These are phyloP conservation scores for Fistulinella staudtii DNA, from an alignment of 1,284 basidiomycete species.

Conservation along the genomic window DNA sequence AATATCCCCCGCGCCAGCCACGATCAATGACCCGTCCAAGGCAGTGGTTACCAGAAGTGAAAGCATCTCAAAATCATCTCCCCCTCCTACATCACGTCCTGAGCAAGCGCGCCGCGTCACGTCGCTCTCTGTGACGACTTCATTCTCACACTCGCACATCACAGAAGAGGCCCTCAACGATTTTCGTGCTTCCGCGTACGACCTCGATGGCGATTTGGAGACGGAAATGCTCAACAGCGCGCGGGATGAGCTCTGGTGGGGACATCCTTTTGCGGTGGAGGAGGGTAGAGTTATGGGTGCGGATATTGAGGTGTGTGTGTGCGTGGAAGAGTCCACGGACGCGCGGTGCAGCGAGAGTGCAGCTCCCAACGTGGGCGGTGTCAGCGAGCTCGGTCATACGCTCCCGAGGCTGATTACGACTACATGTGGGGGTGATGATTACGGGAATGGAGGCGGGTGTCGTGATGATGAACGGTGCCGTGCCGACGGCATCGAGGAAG, in stretches of 20 bases:
- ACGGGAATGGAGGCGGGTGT: slow-evolving; percentile 13
- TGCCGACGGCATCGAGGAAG: neutral
- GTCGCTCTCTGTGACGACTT: slow-evolving; percentile 24
- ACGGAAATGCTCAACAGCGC: slow-evolving; percentile 29
- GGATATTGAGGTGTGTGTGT: too few relatives aligned
- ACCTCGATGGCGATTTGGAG: slow-evolving; percentile 25
- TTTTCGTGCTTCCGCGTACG: slow-evolving; percentile 26
- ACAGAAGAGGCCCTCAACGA: slow-evolving; percentile 25
- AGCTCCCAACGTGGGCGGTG: slow-evolving; percentile 3
- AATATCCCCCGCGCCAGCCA: neutral
- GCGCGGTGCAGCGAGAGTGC: slow-evolving; percentile 3
- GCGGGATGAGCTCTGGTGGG: slow-evolving; percentile 11
- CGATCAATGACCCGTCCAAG: neutral
- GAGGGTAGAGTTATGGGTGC: neutral
- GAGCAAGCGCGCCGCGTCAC: slow-evolving; percentile 21
- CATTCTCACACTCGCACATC: slow-evolving; percentile 25
- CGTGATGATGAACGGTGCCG: neutral
- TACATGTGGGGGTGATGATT: slow-evolving; percentile 8
- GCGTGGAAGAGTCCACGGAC: slow-evolving; percentile 1
- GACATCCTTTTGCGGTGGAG: slow-evolving; percentile 12
- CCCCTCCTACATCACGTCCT: slow-evolving; percentile 8
- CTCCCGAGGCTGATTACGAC: neutral
- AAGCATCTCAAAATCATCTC: neutral
- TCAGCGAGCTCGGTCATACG: slow-evolving; percentile 2
- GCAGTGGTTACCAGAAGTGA: neutral